A percentile compares a stretch with the other conserved stretches of the same genome.
These are phyloP conservation scores for Cornus kousa DNA, from an alignment of 148 eudicot species.

Conservation along the genomic window DNA sequence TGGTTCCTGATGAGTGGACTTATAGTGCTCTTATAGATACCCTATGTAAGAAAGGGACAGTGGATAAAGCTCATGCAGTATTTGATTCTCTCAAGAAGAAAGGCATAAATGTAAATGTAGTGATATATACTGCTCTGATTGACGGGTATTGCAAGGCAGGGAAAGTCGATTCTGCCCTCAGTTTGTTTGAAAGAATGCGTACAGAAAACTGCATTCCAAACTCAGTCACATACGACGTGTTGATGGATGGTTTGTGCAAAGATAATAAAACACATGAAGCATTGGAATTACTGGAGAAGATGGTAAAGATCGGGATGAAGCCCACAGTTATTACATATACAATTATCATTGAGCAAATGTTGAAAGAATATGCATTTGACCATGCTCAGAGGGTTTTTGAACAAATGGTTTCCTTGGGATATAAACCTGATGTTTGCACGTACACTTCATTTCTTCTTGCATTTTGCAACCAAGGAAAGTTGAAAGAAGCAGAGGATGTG, in stretches of 20 bases:
- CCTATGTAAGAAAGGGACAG: conserved; percentile 55
- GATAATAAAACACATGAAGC: conserved; percentile 50
- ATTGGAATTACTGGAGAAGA: conserved; percentile 34
- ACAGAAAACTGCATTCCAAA: conserved; percentile 54
- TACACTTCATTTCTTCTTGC: conserved; percentile 75
- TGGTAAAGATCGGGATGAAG: conserved; percentile 48
- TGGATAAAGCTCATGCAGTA: conserved; percentile 50
- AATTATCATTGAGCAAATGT: conserved; percentile 57
- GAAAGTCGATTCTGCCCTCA: conserved; percentile 43
- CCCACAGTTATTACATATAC: conserved; percentile 58
- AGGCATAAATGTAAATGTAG: conserved; percentile 62
- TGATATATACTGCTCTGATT: conserved; percentile 54
- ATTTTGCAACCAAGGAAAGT: conserved; percentile 56
- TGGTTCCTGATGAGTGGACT: conserved; percentile 69
- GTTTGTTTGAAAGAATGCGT: conserved; percentile 55
- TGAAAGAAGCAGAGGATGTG: conserved; percentile 65
- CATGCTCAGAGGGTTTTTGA: conserved; percentile 50
- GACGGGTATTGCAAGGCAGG: conserved; percentile 61
- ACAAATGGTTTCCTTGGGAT: conserved; percentile 56
- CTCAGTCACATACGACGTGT: conserved; percentile 46
- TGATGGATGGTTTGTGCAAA: conserved; percentile 68
- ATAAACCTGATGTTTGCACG: conserved; percentile 69
- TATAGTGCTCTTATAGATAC: conserved; percentile 57
- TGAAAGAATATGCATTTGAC: conserved; percentile 64
- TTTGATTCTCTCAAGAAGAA: conserved; percentile 54